Percentiles rank a stretch among this genome's conserved stretches.
Conservation (phyloP, 2,329 filamentous ascomycete species). For the Arthrinium phaeospermum region DNA sequence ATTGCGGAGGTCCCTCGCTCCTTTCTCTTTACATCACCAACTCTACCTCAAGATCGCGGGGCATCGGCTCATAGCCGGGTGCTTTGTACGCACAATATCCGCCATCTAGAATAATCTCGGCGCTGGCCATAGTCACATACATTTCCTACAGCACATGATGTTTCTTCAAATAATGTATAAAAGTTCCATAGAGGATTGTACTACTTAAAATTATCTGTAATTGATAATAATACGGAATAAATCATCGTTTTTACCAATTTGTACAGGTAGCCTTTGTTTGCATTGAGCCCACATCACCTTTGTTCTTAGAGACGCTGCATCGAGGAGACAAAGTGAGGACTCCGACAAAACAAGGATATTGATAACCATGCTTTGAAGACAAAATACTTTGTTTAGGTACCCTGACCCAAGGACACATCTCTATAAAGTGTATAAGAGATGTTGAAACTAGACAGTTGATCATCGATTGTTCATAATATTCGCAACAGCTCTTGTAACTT, state of each 20-base stretch:
- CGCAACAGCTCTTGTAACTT: background rate
- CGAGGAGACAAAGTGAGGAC: background rate
- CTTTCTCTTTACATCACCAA: slow-evolving; percentile 19
- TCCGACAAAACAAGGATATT: background rate
- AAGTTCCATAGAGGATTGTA: background rate
- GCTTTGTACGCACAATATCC: background rate
- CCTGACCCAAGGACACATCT: background rate
- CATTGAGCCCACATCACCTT: background rate
- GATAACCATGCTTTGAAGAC: background rate
- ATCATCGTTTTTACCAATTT: background rate
- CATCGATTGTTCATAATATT: no score
- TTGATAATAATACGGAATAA: background rate
- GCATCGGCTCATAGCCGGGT: background rate
- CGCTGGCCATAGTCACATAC: background rate
- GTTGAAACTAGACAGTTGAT: background rate
- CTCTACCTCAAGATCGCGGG: background rate
- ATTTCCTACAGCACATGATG: background rate
- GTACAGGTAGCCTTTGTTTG: background rate
- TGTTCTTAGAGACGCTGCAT: background rate
- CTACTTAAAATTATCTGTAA: background rate
- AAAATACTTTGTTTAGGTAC: background rate
- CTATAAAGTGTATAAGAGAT: background rate
- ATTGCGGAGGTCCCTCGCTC: slow-evolving; percentile 14
- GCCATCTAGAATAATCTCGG: background rate
- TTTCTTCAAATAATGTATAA: background rate